Evolutionary conservation across 208 protist genomes (phyloP).

Genomic region (Wallacemonas rigidus): DNA sequence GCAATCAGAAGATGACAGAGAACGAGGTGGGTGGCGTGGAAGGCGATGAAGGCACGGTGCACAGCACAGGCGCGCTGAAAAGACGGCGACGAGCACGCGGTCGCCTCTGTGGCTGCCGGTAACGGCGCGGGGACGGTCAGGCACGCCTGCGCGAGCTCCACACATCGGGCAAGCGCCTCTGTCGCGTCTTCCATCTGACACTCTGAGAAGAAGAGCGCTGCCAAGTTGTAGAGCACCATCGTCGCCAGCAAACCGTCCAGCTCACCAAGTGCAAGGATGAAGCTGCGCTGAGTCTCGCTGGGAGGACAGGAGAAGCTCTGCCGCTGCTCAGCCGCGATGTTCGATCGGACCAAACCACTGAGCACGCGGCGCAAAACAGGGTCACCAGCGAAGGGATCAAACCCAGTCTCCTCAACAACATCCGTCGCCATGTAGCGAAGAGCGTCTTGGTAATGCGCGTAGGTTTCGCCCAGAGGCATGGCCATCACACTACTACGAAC

Average conservation of each 20-base stretch:
- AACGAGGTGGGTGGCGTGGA: constrained; percentile 61
- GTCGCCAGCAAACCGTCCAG: constrained; percentile 50
- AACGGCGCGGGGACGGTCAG: constrained; percentile 22
- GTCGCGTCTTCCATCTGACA: constrained; percentile 73
- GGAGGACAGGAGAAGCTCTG: constrained; percentile 16
- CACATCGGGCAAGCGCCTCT: constrained; percentile 73
- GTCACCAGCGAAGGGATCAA: background rate
- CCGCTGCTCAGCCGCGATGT: constrained; percentile 46
- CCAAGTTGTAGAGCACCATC: constrained; percentile 79
- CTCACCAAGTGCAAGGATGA: constrained; percentile 52
- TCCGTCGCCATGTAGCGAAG: constrained; percentile 34
- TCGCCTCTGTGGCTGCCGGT: background rate
- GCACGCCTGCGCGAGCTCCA: constrained; percentile 60
- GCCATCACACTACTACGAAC: constrained; percentile 51
- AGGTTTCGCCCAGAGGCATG: constrained; percentile 38
- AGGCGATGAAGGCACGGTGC: constrained; percentile 26
- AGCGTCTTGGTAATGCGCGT: constrained; percentile 49
- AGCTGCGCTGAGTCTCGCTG: constrained; percentile 29
- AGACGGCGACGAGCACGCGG: background rate
- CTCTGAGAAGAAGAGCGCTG: constrained; percentile 43
- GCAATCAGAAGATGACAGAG: constrained; percentile 78
- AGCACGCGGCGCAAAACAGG: constrained; percentile 33
- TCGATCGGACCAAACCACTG: constrained; percentile 44
- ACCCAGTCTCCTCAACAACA: constrained; percentile 11
- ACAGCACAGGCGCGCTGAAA: constrained; percentile 8